Base-by-base conservation (phyloP, 345 rosid species). In the Citrus cavaleriei region DNA sequence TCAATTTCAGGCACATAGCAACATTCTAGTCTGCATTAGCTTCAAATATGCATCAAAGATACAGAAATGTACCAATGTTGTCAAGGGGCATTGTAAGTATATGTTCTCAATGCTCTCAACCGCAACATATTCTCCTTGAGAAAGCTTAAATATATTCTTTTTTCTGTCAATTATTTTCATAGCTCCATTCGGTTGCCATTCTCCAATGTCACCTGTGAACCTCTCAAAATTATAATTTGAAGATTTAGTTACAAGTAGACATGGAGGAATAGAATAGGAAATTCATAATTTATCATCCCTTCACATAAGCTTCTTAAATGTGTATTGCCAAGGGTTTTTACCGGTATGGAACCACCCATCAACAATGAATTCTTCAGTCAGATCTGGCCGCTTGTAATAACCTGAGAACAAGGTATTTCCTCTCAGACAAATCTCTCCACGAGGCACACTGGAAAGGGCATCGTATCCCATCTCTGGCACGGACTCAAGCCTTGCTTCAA, bases 321-420 rank as follows among this genome's bases (percentile, higher is more conserved):
- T 68, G 54, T 14, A 13, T 3, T n/a, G 28, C 22, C 8, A 40
- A 55, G 67, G 13, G 32, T 14, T 32, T 72, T 66, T 82, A 93
- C 98, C 99, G 80, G 99, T 94, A 81, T 92, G 98, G 84, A 96
- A 91, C 99, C 99, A 96, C 13, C 99, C 98, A 73, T 94, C 93
- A 19, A 91, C 80, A 0, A 90, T n/a, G 74, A 94, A 98, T 83
- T 91, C 91, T 64, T 89, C 88, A 24, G 97, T 96, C 51, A 96
- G 84, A 80, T 96, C 98, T 70, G 89, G 90, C 70, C 97, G 86
- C 90, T 90, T 93, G 89, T 95, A 91, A 86, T 94, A 96, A 80
- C 99, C 97, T 22, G 98, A 91, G 85, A 96, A 96, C 83, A 96
- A 81, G 14, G 95, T 85, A 40, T 74, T 86, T 61, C 98, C 98